Base-by-base conservation (phyloP, 2,329 filamentous ascomycete genomes). In the Pleurostoma richardsiae region DNA sequence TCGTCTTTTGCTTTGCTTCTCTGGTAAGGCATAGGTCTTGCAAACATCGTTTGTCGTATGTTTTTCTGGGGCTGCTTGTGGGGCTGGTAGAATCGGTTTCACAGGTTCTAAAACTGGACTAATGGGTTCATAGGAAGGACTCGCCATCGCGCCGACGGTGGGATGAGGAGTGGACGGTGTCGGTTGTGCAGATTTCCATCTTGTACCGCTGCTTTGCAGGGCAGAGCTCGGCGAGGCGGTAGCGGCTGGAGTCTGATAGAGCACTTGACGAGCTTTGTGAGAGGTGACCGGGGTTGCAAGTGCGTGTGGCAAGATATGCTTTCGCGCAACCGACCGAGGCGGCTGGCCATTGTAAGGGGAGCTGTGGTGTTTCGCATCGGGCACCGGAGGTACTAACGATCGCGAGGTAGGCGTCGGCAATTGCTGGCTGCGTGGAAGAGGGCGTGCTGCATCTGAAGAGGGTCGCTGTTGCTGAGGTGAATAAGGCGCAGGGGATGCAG, bases 81-180 rank as follows among this genome's bases (percentile, higher is more conserved):
- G 19, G 19, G 19, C 19, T 19, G 19, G 65, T 54, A 63, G 64
- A 19, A 66, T 59, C 10, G 71, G 49, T 11, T 68, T 64, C 31
- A 67, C 60, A 42, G 67, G 59, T 30, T 62, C 64, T 40, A 65
- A 59, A 2, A 77, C 68, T 3, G 81, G 82, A 51, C 80, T 85
- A 4, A 83, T 66, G 1, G 79, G 79, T 53, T 85, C 82, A 48
- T 69, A 74, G 4, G 72, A 70, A 3, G 82, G 82, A 48, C 77
- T 79, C 31, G 71, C 68, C 11, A 69, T 60, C 41, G 73, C 70
- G 42, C 64, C 68, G 41, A 65, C 60, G 10, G 57, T 61, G 29
- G 54, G 55, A 4, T 63, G 60, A 2, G 82, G 82, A 2, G 82
- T 85, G 4, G 79, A 79, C 4, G 79, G 76, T 1, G 79, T 81